Evolutionary conservation across 1,139 yeast species (phyloP), one percentile per base, ranked within the genome.

Genomic region (Zygoascus sp.): DNA sequence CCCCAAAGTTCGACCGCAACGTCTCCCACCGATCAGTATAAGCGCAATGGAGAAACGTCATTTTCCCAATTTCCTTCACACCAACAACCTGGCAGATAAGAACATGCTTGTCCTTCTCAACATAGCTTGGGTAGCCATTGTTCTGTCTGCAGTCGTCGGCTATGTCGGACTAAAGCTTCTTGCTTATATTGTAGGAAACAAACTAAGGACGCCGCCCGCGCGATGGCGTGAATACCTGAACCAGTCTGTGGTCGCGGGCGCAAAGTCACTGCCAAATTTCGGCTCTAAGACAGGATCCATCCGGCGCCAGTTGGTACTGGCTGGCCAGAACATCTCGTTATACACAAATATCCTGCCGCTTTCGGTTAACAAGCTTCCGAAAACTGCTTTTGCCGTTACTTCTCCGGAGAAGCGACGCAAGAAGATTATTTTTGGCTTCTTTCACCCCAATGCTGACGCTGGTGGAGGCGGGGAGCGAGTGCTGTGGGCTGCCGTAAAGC

Each of bases 401-500:
- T 40, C 44, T 37, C 40, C 46, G 32, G 42, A 37, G 53, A 32
- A 57, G 54, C 62, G 48, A 44, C 69, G 62, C 16, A 25, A 39
- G 30, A 36, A 36, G 44, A 54, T 71, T 16, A 62, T 87, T 16
- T 83, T 72, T 59, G 99, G 97, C 5, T 90, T 86, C 61, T 89
- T 92, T 71, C 99, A 94, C 66, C 98, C 98, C 0, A 86, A 83
- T 58, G 90, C 97, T 54, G 87, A 87, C 63, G 94, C 96, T 41
- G 96, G 96, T 34, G 98, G 98, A 16, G 99, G 99, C 34, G 99
- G 99, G 20, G 99, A 94, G 64, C 77, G 95, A 45, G 98, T 94
- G 0, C 72, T 94, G 40, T 94, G 98, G 98, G 89, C 87, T 48
- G 96, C 97, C 0, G 87, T 92, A 5, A 75, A 79, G 55, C 75